A percentile compares a stretch with the other conserved stretches of the same genome.
Evolutionary conservation across 169 alveolate genomes (phyloP).

Genomic region (Theileria parva): DNA sequence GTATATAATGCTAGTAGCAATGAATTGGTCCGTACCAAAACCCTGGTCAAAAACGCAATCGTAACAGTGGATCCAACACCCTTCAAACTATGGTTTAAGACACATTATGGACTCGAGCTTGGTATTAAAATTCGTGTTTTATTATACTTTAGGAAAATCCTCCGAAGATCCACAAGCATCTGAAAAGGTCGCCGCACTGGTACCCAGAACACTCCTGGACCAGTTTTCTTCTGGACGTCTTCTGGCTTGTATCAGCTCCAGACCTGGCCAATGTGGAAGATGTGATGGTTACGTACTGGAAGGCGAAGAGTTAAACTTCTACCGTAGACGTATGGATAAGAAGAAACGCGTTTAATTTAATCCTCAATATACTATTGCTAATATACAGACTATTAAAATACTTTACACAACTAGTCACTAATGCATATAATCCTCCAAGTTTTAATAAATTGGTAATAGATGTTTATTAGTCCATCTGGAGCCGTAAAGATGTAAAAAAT

Average conservation of each 20-base stretch:
- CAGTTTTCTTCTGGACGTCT: conserved; percentile 95
- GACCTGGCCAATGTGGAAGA: conserved; percentile 71
- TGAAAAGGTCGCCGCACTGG: conserved; percentile 63
- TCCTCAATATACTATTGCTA: too few relatives aligned
- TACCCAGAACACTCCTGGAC: conserved; percentile 84
- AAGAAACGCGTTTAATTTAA: conserved; percentile 83
- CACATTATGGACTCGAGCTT: conserved; percentile 85
- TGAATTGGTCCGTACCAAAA: conserved; percentile 99
- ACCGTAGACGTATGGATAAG: conserved; percentile 95
- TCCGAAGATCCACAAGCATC: conserved; percentile 46
- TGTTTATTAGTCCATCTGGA: too few relatives aligned
- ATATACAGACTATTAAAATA: too few relatives aligned
- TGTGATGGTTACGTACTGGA: conserved; percentile 69
- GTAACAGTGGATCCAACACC: conserved; percentile 99
- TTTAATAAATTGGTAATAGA: too few relatives aligned
- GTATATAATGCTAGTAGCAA: conserved; percentile 99
- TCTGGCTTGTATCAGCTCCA: conserved; percentile 95
- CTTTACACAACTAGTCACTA: too few relatives aligned
- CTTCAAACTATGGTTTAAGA: conserved; percentile 92
- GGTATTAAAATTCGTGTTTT: conserved; percentile 13
- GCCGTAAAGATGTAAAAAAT: too few relatives aligned
- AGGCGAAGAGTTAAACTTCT: conserved; percentile 95
- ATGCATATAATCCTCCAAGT: too few relatives aligned
- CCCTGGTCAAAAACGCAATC: conserved; percentile 96
- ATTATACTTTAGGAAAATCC: conserved; percentile 28